Percentiles rank a stretch among this genome's conserved stretches.
phyloP scores from a whole-genome alignment of 2,329 filamentous ascomycete genomes.

The Fusarium papillatum region DNA sequence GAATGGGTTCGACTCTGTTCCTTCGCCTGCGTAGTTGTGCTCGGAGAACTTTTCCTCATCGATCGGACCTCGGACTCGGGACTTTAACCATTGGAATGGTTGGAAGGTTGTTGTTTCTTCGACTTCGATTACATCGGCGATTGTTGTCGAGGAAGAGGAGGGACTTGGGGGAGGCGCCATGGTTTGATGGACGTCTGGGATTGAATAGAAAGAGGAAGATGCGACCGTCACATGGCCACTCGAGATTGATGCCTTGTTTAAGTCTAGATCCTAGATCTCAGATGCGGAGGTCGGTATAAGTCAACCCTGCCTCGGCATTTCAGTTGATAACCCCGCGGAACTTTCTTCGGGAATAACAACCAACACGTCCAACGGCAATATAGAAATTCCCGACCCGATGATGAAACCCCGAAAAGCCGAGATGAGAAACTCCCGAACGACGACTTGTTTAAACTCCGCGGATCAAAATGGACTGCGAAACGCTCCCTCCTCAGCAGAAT shows the following conservation, averaged over 20 bases:
- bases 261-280: background rate
- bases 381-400: background rate
- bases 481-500: background rate
- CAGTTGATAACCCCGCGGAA: background rate
- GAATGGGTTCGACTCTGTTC: constrained; percentile 76
- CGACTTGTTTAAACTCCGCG: background rate
- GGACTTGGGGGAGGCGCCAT: background rate
- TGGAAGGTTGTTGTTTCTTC: background rate
- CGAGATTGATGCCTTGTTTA: background rate
- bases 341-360: background rate
- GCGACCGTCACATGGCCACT: background rate
- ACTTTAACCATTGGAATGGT: rapidly evolving
- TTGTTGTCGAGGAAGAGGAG: constrained; percentile 3
- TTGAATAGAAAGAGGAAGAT: background rate
- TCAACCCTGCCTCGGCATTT: background rate
- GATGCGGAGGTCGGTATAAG: background rate
- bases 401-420: constrained; percentile 1
- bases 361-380: background rate
- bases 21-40: constrained; percentile 65
- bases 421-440: background rate
- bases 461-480: background rate
- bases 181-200: background rate
- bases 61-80: background rate
- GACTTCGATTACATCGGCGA: background rate
- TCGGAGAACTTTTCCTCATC: constrained; percentile 9